Base-by-base conservation (phyloP, 148 eudicot species). In the Bassia scoparia region DNA sequence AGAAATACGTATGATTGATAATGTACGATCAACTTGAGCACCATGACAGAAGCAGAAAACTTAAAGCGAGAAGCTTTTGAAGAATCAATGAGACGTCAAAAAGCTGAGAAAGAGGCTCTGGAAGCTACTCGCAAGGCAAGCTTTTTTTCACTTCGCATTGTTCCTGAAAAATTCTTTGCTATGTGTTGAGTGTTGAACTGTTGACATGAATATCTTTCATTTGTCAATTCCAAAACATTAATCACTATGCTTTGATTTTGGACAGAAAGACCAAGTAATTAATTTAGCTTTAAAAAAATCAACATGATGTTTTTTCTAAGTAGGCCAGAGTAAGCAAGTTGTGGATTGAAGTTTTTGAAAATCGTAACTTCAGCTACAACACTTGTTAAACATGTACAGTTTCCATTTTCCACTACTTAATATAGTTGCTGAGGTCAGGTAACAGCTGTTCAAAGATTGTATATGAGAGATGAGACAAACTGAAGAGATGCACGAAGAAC, bases 81-180 rank as follows among this genome's bases (percentile, higher is more conserved):
- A 63, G 96, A 91, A 81, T 88, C 97, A 56, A 75, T 56, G 61
- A 91, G 79, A 80, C 88, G 91, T 48, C 74, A 68, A 21, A 91
- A 84, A 81, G 97, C 91, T 61, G 91, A 91, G 84, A 90, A 83
- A 75, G 85, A 86, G 69, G 84, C 84, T 54, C 74, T 88, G 76
- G 88, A 81, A 49, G 93, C 89, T 71, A 72, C 83, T 29, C 82
- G 85, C 80, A 84, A 80, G 80, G 98, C 91, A 85, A 83, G 34
- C 33, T 72, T 9, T 74, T 61, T 41, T 5, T 2, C 3, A 2
- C 24, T 50, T 15, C 9, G 18, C 24, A 60, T 21, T 38, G 33
- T 37, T 37, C 41, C 33, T 29, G 49, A 38, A 53, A 3, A 23
- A 27, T 27, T 24, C 26, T 62, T 62, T 33, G 24, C 67, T 5